Base-by-base conservation (phyloP, 2,329 filamentous ascomycete species). In the Cryphonectria nitschkei region DNA sequence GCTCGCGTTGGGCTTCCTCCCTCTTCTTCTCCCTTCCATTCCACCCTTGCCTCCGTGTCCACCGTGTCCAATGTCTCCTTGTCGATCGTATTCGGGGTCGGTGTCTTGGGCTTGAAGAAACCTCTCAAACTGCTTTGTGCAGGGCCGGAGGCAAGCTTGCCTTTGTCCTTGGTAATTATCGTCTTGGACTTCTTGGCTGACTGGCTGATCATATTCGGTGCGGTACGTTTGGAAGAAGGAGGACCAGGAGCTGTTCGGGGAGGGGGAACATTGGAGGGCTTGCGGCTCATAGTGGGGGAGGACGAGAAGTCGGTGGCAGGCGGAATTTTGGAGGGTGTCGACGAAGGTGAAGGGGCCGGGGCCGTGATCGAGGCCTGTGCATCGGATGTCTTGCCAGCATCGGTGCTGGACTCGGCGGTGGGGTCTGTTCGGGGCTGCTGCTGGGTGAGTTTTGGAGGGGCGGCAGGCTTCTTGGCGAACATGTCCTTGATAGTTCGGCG, bases 401-500 rank as follows among this genome's bases (percentile, higher is more conserved):
- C 34, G 6, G 6, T 34, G 34, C 34, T 34, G 34, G 6, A 34
- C 34, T 39, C 37, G 37, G 8, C 37, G 37, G 5, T 6, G 2
- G 34, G 56, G 2, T 22, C 32, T n/a, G 16, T 4, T 34, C 3
- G 3, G 34, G 22, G 58, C 22, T 29, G 29, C 6, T 34, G n/a
- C 22, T 8, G 58, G 19, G 6, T 60, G n/a, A 69, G 70, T 3
- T 72, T 65, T 29, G 6, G 6, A 34, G 71, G 74, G 41, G 72
- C 60, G 32, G 76, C 69, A 13, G 72, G 70, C 75, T 87, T 90
- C 75, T 87, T 89, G 71, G 84, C 85, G 78, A 98, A 98, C 96
- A 99, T 98, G 77, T 97, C 94, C 75, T 92, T 93, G 77, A 99
- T 98, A 78, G 85, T 97, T 74, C 89, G 88, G 29, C 96, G 89